Conservation (phyloP, 495 filamentous ascomycete species). For the Acidomyces sp. region DNA sequence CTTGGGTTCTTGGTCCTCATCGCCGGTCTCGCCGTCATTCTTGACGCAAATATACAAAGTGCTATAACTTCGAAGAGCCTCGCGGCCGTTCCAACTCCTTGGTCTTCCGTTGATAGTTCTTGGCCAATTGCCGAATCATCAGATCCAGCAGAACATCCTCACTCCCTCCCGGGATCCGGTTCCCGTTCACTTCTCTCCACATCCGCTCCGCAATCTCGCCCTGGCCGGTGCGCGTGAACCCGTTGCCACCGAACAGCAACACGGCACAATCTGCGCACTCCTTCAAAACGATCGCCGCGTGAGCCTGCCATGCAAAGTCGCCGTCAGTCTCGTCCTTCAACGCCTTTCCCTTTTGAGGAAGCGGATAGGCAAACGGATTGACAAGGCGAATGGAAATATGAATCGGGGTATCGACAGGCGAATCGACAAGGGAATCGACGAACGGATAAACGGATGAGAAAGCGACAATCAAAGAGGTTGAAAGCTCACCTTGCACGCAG, state of each 20-base stretch:
- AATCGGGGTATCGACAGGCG: no score
- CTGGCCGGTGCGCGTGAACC: slow-evolving; percentile 53
- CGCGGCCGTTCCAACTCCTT: slow-evolving; percentile 39
- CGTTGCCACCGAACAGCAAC: slow-evolving; percentile 60
- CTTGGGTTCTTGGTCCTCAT: no score
- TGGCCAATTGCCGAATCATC: slow-evolving; percentile 56
- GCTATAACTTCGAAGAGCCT: slow-evolving; percentile 27
- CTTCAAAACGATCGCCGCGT: slow-evolving; percentile 49
- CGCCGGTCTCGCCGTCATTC: no score
- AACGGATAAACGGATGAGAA: no score
- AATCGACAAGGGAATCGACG: no score
- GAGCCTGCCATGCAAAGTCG: no score
- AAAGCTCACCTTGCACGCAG: slow-evolving; percentile 55
- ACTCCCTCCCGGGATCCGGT: slow-evolving; percentile 39
- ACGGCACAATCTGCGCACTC: slow-evolving; percentile 57
- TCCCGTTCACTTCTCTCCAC: slow-evolving; percentile 21
- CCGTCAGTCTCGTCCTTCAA: no score
- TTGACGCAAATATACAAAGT: no score
- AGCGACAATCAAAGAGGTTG: no score
- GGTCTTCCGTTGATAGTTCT: slow-evolving; percentile 52
- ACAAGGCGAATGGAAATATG: no score
- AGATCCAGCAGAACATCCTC: slow-evolving; percentile 68
- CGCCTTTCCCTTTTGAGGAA: no score
- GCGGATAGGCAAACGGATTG: no score
- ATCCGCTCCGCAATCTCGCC: slow-evolving; percentile 58